Base-by-base conservation (phyloP, 1,284 basidiomycete species). In the Sporisorium sorghi region DNA sequence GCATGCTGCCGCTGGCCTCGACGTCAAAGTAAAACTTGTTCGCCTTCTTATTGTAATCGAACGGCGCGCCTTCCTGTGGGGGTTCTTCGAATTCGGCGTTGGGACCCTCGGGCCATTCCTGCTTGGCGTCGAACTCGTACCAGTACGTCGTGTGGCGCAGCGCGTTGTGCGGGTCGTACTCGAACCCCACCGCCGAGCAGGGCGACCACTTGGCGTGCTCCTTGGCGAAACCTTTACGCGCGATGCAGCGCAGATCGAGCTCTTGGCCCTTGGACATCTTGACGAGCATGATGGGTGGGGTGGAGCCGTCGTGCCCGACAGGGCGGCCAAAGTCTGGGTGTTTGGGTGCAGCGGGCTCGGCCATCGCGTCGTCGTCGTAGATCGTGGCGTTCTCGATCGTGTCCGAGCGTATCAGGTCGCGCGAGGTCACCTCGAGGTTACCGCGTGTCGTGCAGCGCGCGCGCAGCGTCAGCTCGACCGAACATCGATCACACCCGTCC, bases 181-280 rank as follows among this genome's bases (percentile, higher is more conserved):
- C 97, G 79, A 97, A 99, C 2, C 91, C 90, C 21, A 99, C 91
- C 2, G 97, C 94, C 1, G 94, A 92, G 62, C 94, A 92, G 14
- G 97, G 96, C 0, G 94, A 97, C 94, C 96, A 99, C 86, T 99
- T 99, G 8, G 97, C 94, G 83, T 99, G 97, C 84, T 98, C 94
- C 87, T 99, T 97, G 9, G 94, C 94, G 68, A 97, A 92, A 28
- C 96, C 96, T 93, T 97, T 98, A 85, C 95, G 94, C 3, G 95
- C 97, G 59, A 93, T 90, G 85, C 96, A 98, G 37, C 88, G 88
- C 58, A 96, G 83, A 81, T 90, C 92, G 39, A 99, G 87, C 85
- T 96, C 93, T 85, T 99, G 97, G 0, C 95, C 95, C 85, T 93
- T 93, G 47, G 93, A 90, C 64, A 99, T 91, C 85, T 97, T 97